Percentiles rank a stretch among this genome's conserved stretches.
phyloP scores from a whole-genome alignment of 2,329 filamentous ascomycete genomes.

The Verticillium isaacii region DNA sequence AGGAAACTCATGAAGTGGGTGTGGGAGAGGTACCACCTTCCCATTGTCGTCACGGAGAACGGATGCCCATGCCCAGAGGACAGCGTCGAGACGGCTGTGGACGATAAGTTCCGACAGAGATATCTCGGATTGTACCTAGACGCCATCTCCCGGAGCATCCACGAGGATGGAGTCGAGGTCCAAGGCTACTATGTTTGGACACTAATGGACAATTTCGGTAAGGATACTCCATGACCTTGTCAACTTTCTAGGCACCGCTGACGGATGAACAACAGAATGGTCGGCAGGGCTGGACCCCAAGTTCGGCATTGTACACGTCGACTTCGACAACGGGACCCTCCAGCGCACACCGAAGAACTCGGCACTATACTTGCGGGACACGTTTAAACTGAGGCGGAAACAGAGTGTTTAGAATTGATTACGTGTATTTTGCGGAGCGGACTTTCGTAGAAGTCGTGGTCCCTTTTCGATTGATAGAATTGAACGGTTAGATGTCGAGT shows the following conservation, averaged over 20 bases:
- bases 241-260: no score
- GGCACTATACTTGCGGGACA: constrained; percentile 7
- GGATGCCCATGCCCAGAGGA: constrained; percentile 82
- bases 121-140: constrained; percentile 76
- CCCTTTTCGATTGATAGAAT: no score
- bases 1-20: constrained; percentile 73
- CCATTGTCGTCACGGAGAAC: constrained; percentile 83
- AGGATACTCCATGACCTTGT: background rate
- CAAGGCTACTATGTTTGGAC: constrained; percentile 82
- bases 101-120: constrained; percentile 76
- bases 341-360: constrained; percentile 73
- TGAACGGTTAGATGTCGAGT: background rate
- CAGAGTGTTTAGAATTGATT: no score
- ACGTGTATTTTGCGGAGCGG: no score
- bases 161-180: constrained; percentile 72
- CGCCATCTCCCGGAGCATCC: constrained; percentile 69
- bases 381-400: constrained; percentile 10
- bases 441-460: no score
- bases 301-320: constrained; percentile 79
- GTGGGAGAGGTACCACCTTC: constrained; percentile 68
- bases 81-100: constrained; percentile 66
- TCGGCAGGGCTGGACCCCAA: constrained; percentile 86
- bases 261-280: constrained; percentile 46
- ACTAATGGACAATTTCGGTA: constrained; percentile 77
- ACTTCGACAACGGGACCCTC: constrained; percentile 70